Conservation (phyloP, 148 eudicot species). For the Euryodendron excelsum region DNA sequence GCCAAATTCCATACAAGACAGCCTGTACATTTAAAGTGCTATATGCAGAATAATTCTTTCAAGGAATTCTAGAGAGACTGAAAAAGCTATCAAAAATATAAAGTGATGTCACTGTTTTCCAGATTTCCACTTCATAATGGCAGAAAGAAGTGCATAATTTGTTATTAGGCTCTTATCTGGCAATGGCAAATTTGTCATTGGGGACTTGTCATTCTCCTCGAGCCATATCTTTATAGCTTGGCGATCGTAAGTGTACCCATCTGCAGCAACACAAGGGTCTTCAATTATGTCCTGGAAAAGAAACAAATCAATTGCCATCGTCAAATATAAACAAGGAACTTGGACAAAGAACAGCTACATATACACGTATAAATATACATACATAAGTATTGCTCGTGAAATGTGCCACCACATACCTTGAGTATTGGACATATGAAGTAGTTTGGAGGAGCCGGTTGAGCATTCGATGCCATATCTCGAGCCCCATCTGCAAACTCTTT, state of each 20-base stretch:
- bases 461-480: constrained; percentile 31
- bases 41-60: background rate
- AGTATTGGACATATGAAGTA: constrained; percentile 82
- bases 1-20: background rate
- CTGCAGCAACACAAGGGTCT: constrained; percentile 85
- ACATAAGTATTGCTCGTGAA: no score
- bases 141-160: constrained; percentile 61
- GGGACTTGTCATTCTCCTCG: constrained; percentile 60
- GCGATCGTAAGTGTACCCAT: constrained; percentile 84
- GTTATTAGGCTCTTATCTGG: constrained; percentile 55
- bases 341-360: background rate
- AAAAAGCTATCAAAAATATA: background rate
- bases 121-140: constrained; percentile 70
- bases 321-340: background rate
- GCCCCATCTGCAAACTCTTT: constrained; percentile 60
- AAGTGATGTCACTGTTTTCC: constrained; percentile 15
- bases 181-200: constrained; percentile 61
- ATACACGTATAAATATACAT: no score
- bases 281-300: constrained; percentile 61
- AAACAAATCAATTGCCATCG: background rate
- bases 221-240: constrained; percentile 74
- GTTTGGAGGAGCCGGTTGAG: constrained; percentile 42
- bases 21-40: no score
- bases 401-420: constrained; percentile 39
- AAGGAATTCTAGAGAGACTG: background rate